Evolutionary conservation across 305 asterid species (phyloP).

Genomic region (Nicotiana rustica): DNA sequence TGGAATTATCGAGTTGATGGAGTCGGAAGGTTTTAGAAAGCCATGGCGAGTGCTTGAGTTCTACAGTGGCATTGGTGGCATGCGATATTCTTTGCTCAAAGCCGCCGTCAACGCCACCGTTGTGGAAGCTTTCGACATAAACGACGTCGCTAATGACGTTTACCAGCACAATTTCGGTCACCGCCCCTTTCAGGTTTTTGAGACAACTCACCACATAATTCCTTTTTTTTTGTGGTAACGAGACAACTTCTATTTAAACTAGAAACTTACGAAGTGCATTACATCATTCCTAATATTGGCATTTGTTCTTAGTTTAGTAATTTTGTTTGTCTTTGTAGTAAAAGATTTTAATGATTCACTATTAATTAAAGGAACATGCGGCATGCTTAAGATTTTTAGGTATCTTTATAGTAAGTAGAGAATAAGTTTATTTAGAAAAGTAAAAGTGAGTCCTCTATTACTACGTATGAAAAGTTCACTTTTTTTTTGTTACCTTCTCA

Average conservation of each 20-base stretch:
- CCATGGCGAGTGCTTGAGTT: constrained; percentile 90
- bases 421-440: neutral
- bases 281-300: no score
- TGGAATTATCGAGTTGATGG: constrained; percentile 1
- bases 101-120: constrained; percentile 76
- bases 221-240: neutral
- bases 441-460: neutral
- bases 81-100: constrained; percentile 80
- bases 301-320: no score
- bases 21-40: constrained; percentile 39
- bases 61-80: constrained; percentile 95
- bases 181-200: constrained; percentile 84
- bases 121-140: constrained; percentile 91
- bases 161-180: constrained; percentile 90
- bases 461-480: neutral
- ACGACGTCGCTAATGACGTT: constrained; percentile 89
- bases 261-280: no score
- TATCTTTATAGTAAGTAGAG: neutral
- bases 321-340: neutral
- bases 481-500: no score
- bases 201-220: neutral
- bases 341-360: neutral
- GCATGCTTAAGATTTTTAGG: neutral
- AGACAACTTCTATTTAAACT: no score
- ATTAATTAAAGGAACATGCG: constrained; percentile 20